Base-by-base conservation (phyloP, 306 rosid species). In the Citrullus mucosospermus region DNA sequence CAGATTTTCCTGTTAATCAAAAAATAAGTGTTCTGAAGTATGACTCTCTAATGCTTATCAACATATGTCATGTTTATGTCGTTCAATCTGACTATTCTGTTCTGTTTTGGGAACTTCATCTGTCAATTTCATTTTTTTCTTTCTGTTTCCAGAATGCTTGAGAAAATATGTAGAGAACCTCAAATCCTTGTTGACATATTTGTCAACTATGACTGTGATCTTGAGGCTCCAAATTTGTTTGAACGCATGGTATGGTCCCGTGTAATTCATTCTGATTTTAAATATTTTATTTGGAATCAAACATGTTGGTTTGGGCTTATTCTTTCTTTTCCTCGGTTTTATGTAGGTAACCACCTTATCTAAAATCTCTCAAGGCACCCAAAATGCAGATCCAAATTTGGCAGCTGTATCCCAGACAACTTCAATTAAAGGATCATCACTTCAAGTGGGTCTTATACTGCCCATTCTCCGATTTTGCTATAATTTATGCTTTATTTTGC, bases 161-260 rank as follows among this genome's bases (percentile, higher is more conserved):
- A 96, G 87, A 96, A 89, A 85, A 90, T 96, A 75, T 91, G 98
- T 69, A 96, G 87, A 88, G 98, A 96, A 85, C 91, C 99, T 1
- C 98, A 96, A 85, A 91, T 96, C 91, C 99, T 96, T 82, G 98
- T 96, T 80, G 99, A 96, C 87, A 89, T 96, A 80, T 96, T 93
- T 82, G 98, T 96, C 86, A 96, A 96, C 88, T 96, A 96, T 83
- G 99, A 96, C 82, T 96, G 99, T 89, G 99, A 93, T 90, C 96
- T 96, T 76, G 96, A 96, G 88, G 98, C 98, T n/a, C 96, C 98
- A 60, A 96, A 96, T 82, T 87, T 96, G 86, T 96, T 96, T 90
- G 99, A 96, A 86, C 90, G 98, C 81, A 91, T 88, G 99, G 99
- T 96, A 90, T 80, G 75, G 76, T 77, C 78, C 78, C 41, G 54